Base-by-base conservation (phyloP, 2,329 filamentous ascomycete species). In the Verticillium nubilum region DNA sequence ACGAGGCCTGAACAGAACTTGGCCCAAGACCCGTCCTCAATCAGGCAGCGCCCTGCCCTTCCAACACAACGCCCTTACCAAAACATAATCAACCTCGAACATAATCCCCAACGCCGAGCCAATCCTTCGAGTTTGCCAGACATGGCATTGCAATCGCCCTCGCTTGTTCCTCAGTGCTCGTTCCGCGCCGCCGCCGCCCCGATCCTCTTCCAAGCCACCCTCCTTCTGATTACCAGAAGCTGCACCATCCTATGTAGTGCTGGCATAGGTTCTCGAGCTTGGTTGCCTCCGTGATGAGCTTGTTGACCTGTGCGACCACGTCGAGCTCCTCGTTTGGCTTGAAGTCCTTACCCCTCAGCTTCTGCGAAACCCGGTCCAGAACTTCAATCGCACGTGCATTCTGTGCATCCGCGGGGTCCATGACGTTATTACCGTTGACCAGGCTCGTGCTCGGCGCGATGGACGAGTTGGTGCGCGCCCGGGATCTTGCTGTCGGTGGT, bases 171-270 rank as follows among this genome's bases (percentile, higher is more conserved):
- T 27, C 31, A 23, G 6, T 25, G 19, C 6, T 5, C 47, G 25
- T 35, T 23, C 13, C 26, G 23, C 37, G 5, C 15, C 25, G 19
- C n/a, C n/a, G 42, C 5, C 5, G 9, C 15, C n/a, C n/a, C 31
- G 12, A 23, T 35, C 3, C 13, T 42, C 17, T n/a, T n/a, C 28
- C 31, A 12, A 17, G 10, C 33, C 33, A 29, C 23, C 25, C 33
- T 10, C 15, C 25, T 13, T 27, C 54, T 31, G 25, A 23, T 71
- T 76, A 98, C 94, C 94, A 98, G 82, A 97, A 98, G 76, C 91
- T 96, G 77, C 94, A 98, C 94, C 94, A 98, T 64, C 95, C 95
- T 68, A 98, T 97, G 73, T 97, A 99, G 78, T 98, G 95, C 80
- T 98, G 95, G 73, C 95, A 99, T 62, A 99, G 79, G 73, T 98